A percentile compares a stretch with the other conserved stretches of the same genome.
Conservation (phyloP, 1,139 yeast genomes). For the Debaryomyces coudertii region DNA sequence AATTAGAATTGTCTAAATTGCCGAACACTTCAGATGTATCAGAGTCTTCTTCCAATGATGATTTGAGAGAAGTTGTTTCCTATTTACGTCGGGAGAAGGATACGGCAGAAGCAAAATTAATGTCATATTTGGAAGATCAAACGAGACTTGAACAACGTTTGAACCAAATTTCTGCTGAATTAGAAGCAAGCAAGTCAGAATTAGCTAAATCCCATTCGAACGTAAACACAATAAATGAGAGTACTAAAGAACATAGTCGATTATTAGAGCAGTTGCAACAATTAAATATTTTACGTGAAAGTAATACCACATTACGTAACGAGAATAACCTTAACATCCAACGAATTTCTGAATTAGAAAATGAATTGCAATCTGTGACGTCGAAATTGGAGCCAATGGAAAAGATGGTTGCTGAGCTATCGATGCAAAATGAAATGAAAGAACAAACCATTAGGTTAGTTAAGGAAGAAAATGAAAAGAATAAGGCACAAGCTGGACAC, state of each 20-base stretch:
- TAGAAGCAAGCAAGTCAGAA: slow-evolving; percentile 49
- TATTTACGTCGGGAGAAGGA: slow-evolving; percentile 81
- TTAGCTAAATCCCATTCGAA: slow-evolving; percentile 37
- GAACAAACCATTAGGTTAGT: slow-evolving; percentile 38
- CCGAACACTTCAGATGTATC: slow-evolving; percentile 16
- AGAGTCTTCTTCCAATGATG: slow-evolving; percentile 22
- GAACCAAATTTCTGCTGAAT: slow-evolving; percentile 42
- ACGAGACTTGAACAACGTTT: slow-evolving; percentile 49
- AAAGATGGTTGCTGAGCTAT: slow-evolving; percentile 25
- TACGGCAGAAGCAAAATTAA: slow-evolving; percentile 61
- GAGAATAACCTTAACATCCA: slow-evolving; percentile 41
- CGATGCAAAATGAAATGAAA: slow-evolving; percentile 31
- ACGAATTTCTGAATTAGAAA: slow-evolving; percentile 28
- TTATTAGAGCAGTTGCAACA: slow-evolving; percentile 66
- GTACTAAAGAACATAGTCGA: slow-evolving; percentile 53
- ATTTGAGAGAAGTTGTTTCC: slow-evolving; percentile 57
- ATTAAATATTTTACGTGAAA: slow-evolving; percentile 71
- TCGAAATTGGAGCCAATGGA: slow-evolving; percentile 26
- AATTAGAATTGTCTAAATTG: slow-evolving; percentile 55
- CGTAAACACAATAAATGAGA: slow-evolving; percentile 40
- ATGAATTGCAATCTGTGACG: slow-evolving; percentile 21
- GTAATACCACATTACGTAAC: slow-evolving; percentile 66
- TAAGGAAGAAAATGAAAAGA: slow-evolving; percentile 43
- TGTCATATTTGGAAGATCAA: slow-evolving; percentile 52
- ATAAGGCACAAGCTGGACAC: slow-evolving; percentile 22